phyloP scores from a whole-genome alignment of 2,329 filamentous ascomycete genomes.

The Pyrenophora seminiperda region DNA sequence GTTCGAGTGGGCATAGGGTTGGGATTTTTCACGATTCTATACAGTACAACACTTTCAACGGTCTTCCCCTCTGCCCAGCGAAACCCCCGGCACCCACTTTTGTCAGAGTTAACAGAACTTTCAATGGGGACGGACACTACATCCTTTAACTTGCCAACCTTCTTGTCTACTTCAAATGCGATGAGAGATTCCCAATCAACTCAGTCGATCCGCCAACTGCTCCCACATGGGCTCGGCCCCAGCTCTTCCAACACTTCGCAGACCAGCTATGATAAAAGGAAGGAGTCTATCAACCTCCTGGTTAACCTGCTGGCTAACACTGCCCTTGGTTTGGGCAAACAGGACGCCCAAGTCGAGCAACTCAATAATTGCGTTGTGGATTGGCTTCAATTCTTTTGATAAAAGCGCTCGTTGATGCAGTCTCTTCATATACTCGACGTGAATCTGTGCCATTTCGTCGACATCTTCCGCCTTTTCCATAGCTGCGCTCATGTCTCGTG shows the following conservation, averaged over 20 bases:
- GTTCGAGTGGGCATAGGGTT: too few relatives aligned
- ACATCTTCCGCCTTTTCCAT: conserved; percentile 71
- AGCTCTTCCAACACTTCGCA: conserved; percentile 76
- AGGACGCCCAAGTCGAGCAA: conserved; percentile 75
- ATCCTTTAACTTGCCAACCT: too few relatives aligned
- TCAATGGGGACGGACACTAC: too few relatives aligned
- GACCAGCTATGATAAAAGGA: conserved; percentile 71
- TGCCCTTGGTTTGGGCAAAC: conserved; percentile 65
- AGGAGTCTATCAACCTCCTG: conserved; percentile 68
- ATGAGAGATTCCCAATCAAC: too few relatives aligned
- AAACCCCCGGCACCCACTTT: too few relatives aligned
- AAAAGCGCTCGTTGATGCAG: conserved; percentile 73
- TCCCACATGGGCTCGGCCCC: conserved; percentile 77
- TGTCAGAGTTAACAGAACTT: too few relatives aligned
- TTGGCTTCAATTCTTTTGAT: conserved; percentile 68
- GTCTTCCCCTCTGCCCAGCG: too few relatives aligned
- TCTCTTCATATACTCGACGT: conserved; percentile 66
- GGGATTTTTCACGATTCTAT: too few relatives aligned
- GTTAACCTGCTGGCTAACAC: conserved; percentile 53
- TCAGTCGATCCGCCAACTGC: conserved; percentile 76
- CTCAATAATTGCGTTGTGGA: conserved; percentile 74
- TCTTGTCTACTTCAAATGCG: too few relatives aligned
- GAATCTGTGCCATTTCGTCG: conserved; percentile 77
- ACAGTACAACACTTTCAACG: too few relatives aligned
- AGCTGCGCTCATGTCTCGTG: conserved; percentile 59